Percentiles rank a stretch among this genome's conserved stretches.
Evolutionary conservation across 2,329 filamentous ascomycete genomes (phyloP).

Genomic region (Tricladium varicosporioides): DNA sequence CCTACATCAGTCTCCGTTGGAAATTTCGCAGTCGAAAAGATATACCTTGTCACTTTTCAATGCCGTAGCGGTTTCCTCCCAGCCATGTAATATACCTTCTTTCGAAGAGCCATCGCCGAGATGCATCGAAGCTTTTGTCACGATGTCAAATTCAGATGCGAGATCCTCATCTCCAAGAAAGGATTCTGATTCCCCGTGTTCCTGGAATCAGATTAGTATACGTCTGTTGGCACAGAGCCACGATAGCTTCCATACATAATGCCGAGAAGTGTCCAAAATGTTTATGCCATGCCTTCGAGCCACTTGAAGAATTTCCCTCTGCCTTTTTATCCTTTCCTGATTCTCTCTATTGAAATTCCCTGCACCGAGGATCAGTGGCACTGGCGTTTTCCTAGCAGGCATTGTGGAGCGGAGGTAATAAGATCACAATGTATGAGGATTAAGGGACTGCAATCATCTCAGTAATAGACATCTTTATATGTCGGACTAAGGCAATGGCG

Average conservation of each 20-base stretch:
- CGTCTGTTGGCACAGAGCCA: neutral
- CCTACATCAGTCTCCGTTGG: no score
- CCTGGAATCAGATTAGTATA: neutral
- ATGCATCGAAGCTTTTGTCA: constrained; percentile 9
- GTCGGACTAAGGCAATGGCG: no score
- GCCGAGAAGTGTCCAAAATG: constrained; percentile 9
- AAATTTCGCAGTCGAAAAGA: neutral
- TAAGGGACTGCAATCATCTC: no score
- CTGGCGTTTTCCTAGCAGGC: neutral
- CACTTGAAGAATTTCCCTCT: constrained; percentile 7
- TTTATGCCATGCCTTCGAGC: constrained; percentile 9
- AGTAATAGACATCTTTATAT: no score
- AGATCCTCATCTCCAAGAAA: constrained; percentile 10
- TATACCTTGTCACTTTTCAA: constrained; percentile 6
- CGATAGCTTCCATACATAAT: no score
- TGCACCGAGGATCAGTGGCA: neutral
- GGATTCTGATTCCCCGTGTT: constrained; percentile 6
- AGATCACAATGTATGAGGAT: no score
- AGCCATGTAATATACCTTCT: constrained; percentile 9
- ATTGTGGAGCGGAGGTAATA: neutral
- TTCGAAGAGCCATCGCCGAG: constrained; percentile 3
- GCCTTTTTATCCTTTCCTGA: neutral
- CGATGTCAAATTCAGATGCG: constrained; percentile 11
- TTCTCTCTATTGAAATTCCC: constrained; percentile 1
- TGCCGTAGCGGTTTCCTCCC: constrained; percentile 6